A percentile compares a stretch with the other conserved stretches of the same genome.
phyloP scores from a whole-genome alignment of 768 basidiomycete species.

The Pleurotus eryngii region DNA sequence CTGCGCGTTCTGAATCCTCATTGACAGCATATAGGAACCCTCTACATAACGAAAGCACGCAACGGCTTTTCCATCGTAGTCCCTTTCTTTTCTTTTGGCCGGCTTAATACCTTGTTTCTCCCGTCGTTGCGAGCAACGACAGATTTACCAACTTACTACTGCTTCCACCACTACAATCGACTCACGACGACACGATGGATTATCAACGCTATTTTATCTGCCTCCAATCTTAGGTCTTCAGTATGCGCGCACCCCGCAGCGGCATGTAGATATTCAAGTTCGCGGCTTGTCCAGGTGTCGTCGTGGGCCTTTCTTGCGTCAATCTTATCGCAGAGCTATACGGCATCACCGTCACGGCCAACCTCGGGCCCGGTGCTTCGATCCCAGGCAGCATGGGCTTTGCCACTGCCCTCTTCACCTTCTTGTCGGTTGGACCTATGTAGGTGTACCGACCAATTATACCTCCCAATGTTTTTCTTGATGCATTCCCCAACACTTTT shows the following conservation, averaged over 20 bases:
- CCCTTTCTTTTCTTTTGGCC: too few species aligned
- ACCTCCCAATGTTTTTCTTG: too few species aligned
- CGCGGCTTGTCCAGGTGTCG: neutral
- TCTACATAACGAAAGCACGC: too few species aligned
- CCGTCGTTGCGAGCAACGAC: neutral
- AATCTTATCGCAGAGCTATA: neutral
- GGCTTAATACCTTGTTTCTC: neutral
- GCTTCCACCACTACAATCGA: neutral
- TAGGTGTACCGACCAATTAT: neutral
- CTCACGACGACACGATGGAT: neutral
- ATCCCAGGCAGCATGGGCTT: neutral
- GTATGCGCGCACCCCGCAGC: neutral
- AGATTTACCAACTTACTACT: neutral
- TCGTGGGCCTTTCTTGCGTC: neutral
- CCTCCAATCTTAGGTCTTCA: neutral
- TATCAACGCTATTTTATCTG: neutral
- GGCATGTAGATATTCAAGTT: neutral
- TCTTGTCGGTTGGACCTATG: neutral
- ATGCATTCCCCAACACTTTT: too few species aligned
- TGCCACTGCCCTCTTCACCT: neutral
- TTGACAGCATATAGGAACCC: too few species aligned
- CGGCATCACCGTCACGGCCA: neutral
- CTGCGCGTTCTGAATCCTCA: too few species aligned
- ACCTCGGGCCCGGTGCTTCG: neutral
- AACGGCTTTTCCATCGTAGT: too few species aligned